These are phyloP conservation scores for Eimeria sp. DNA, from an alignment of 169 alveolate genomes.

Conservation along the genomic window DNA sequence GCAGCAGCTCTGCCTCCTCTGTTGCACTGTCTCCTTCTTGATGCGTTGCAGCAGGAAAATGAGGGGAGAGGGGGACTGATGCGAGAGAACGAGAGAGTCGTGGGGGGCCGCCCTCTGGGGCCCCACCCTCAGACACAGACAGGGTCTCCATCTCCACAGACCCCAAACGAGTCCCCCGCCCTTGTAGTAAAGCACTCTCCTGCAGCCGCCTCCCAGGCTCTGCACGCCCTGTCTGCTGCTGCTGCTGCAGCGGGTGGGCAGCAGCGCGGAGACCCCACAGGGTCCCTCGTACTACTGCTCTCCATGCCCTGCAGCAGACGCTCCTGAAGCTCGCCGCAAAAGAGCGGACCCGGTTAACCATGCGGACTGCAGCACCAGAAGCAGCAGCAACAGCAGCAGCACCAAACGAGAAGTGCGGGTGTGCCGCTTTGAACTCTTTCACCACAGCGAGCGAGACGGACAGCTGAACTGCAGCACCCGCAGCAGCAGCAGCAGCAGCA, in stretches of 20 bases:
- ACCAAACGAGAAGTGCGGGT: not conserved
- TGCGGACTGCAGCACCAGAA: conserved; percentile 12
- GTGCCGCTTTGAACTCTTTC: conserved; percentile 24
- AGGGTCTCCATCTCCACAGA: conserved; percentile 42
- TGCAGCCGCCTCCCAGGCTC: not conserved
- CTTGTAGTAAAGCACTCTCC: not conserved
- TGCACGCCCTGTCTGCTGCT: not conserved
- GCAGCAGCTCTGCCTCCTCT: conserved; percentile 50
- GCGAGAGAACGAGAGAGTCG: not conserved
- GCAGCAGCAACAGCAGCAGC: conserved; percentile 51
- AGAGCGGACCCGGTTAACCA: not conserved
- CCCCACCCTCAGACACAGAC: not conserved
- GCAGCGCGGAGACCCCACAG: conserved; percentile 11
- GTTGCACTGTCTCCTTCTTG: not conserved
- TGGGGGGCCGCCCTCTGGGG: conserved; percentile 15
- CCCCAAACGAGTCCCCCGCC: not conserved
- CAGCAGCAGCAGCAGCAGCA: conserved; percentile 67
- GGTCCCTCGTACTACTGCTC: not conserved
- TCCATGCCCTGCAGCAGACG: not conserved
- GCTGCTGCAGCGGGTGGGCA: conserved; percentile 8
- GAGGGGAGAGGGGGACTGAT: not conserved
- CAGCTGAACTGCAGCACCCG: conserved; percentile 31
- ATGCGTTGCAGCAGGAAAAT: not conserved
- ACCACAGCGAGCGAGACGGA: conserved; percentile 6
- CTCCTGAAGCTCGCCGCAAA: not conserved